phyloP scores from a whole-genome alignment of 2,329 filamentous ascomycete species.

The Nannizzia gypsea region DNA sequence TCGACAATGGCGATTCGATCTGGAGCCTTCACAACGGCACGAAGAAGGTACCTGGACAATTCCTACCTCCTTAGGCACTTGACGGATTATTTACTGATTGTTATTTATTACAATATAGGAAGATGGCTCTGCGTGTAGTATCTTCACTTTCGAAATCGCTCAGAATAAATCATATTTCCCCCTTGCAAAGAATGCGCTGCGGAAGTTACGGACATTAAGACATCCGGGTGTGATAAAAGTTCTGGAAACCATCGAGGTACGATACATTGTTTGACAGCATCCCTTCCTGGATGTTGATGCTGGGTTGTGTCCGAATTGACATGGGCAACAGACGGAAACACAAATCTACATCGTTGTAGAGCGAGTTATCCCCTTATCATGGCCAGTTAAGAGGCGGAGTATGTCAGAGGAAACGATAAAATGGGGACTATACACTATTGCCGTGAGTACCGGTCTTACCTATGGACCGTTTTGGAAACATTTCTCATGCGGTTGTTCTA shows the following conservation, averaged over 20 bases:
- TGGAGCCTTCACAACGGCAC: constrained; percentile 96
- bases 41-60: constrained; percentile 53
- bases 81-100: constrained; percentile 12
- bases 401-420: constrained; percentile 85
- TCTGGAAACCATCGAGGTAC: constrained; percentile 82
- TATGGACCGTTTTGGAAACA: background rate
- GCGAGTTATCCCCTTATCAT: constrained; percentile 70
- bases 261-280: constrained; percentile 9
- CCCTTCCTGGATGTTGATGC: constrained; percentile 8
- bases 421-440: constrained; percentile 84
- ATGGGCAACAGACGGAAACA: constrained; percentile 58
- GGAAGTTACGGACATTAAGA: constrained; percentile 82
- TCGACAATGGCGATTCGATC: constrained; percentile 85
- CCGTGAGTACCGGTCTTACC: constrained; percentile 41
- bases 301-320: constrained; percentile 12
- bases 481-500: constrained; percentile 25
- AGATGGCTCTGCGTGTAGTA: constrained; percentile 86
- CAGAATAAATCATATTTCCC: constrained; percentile 70
- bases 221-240: constrained; percentile 94
- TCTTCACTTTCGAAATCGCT: constrained; percentile 87
- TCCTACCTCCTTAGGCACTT: background rate
- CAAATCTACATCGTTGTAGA: constrained; percentile 97
- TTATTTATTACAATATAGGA: constrained; percentile 46
- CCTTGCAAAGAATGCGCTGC: constrained; percentile 83
- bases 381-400: constrained; percentile 82